Evolutionary conservation across 176 grass and related monocot genomes (phyloP), one percentile per base, ranked within the genome.

Genomic region (Secale cereale): DNA sequence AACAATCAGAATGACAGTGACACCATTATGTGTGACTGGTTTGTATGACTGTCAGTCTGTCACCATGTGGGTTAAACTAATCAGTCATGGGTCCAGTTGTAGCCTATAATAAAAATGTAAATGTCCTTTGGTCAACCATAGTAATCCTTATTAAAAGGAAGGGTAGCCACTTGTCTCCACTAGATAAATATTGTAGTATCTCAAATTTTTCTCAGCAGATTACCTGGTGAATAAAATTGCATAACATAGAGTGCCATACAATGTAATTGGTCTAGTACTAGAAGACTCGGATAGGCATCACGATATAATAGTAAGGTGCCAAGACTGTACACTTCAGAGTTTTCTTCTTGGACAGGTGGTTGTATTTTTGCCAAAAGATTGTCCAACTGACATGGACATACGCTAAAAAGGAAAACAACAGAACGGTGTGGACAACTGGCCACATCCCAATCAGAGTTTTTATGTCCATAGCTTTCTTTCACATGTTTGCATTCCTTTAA

Each of bases 291-390:
- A 70, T 41, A 80, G 25, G 60, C 35, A 83, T 40, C 50, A 40
- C 9, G 0, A 15, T 68, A 83, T 67, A 41, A 69, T 28, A 19
- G 63, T 63, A 45, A 65, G 22, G 29, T 81, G 50, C 30, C 64
- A 84, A 37, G 85, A 35, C 0, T 48, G 43, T 76, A 86, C 61
- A 59, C 5, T 75, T 79, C 86, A 77, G 74, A 86, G 28, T 86
- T 69, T 80, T 82, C 75, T 66, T 67, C 15, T 62, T 86, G 78
- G 70, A 70, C n/a, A 32, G 59, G 27, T 20, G 45, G 73, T 43
- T 32, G 54, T 50, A 32, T 39, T 80, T 83, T 84, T 54, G 63
- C 65, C 28, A 83, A 78, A 78, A 62, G 66, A 85, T 79, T 79
- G 37, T 66, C 59, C 23, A 37, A 69, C 28, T 81, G 81, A 81